phyloP scores from a whole-genome alignment of 768 basidiomycete species.

The Tulasnella calospora region DNA sequence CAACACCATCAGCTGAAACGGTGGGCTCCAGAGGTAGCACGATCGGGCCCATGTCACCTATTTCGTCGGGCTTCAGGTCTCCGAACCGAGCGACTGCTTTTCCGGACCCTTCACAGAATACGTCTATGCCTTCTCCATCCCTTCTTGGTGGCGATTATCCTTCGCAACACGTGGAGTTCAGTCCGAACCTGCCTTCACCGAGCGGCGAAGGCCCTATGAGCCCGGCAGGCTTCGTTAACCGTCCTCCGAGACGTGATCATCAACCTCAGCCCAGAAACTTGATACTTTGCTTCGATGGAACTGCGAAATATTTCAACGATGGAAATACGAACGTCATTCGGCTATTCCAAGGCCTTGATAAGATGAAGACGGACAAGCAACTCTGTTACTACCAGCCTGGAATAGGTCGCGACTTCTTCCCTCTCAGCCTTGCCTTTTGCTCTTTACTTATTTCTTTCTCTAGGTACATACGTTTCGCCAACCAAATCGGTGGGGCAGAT shows the following conservation, averaged over 20 bases:
- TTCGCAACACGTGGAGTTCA: neutral
- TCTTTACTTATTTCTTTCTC: neutral
- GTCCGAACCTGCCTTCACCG: neutral
- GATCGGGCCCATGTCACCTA: neutral
- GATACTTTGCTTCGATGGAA: slow-evolving; percentile 29
- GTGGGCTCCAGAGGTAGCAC: neutral
- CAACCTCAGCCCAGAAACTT: slow-evolving; percentile 26
- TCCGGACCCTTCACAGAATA: neutral
- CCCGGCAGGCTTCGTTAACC: neutral
- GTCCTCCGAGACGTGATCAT: neutral
- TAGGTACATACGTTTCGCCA: slow-evolving; percentile 19
- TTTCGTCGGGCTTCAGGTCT: neutral
- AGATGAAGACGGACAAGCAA: slow-evolving; percentile 52
- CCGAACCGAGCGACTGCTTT: neutral
- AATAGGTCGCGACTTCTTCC: neutral
- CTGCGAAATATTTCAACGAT: slow-evolving; percentile 25
- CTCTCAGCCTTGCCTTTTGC: neutral
- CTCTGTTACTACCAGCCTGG: slow-evolving; percentile 71
- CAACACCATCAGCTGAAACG: neutral
- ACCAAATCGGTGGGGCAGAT: slow-evolving; percentile 2
- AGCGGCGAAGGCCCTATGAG: neutral
- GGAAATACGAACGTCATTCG: slow-evolving; percentile 51
- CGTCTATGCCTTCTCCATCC: neutral
- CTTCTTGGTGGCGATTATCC: neutral
- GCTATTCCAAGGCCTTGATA: slow-evolving; percentile 27